These are phyloP conservation scores for Sporothrix pallida DNA, from an alignment of 2,329 filamentous ascomycete species.

Conservation along the genomic window DNA sequence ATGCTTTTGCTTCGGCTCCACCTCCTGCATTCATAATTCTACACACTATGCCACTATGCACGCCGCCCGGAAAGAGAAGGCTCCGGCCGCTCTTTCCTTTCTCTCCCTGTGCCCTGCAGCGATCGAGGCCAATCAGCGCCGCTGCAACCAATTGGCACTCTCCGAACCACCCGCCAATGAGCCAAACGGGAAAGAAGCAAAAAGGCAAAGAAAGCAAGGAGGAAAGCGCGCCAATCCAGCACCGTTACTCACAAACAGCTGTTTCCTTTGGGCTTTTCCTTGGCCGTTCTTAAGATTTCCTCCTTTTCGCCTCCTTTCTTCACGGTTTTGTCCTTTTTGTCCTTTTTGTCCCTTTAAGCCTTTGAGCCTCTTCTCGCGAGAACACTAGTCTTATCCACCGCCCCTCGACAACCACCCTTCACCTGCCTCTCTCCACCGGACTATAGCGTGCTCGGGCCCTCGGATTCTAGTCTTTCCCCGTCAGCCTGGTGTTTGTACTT, in stretches of 20 bases:
- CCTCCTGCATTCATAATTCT: neutral
- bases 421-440: neutral
- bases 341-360: neutral
- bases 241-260: neutral
- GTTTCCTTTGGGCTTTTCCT: neutral
- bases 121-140: neutral
- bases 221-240: neutral
- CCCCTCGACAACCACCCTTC: neutral
- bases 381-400: conserved; percentile 22
- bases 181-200: neutral
- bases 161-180: neutral
- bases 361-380: neutral
- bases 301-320: too few relatives aligned
- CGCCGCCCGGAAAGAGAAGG: neutral
- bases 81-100: conserved; percentile 1
- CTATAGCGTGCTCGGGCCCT: conserved; percentile 31
- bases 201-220: too few relatives aligned
- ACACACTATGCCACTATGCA: neutral
- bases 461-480: conserved; percentile 30
- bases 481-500: neutral
- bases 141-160: neutral
- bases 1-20: neutral
- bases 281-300: too few relatives aligned
- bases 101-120: neutral
- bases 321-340: neutral